phyloP scores from a whole-genome alignment of 768 basidiomycete genomes.

The Calocybe indica region DNA sequence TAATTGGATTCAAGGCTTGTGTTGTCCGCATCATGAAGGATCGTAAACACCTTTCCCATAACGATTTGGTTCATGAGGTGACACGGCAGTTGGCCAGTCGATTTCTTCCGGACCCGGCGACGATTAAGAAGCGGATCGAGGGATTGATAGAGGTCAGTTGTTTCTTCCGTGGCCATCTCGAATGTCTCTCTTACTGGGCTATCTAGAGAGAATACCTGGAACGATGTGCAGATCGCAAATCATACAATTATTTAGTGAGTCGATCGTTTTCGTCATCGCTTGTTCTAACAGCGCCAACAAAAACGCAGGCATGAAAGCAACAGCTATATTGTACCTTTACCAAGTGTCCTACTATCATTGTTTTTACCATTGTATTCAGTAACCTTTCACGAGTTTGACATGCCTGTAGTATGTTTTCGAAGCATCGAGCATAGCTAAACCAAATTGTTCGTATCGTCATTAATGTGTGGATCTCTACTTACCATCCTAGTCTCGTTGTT shows the following conservation, averaged over 20 bases:
- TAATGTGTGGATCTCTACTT: too few species aligned
- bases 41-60: conserved; percentile 83
- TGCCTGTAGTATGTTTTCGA: too few species aligned
- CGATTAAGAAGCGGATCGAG: conserved; percentile 93
- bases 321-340: too few species aligned
- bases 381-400: too few species aligned
- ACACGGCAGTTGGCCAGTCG: conserved; percentile 78
- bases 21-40: conserved; percentile 98
- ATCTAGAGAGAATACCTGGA: conserved; percentile 89
- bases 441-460: too few species aligned
- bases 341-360: too few species aligned
- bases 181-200: background rate
- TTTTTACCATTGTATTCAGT: too few species aligned
- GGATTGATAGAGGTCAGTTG: conserved; percentile 79
- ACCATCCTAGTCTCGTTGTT: too few species aligned
- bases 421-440: too few species aligned
- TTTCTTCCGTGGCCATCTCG: background rate
- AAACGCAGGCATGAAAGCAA: too few species aligned
- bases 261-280: background rate
- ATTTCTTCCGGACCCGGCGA: conserved; percentile 80
- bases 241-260: conserved; percentile 73
- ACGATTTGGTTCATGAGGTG: conserved; percentile 86
- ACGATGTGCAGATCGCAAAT: conserved; percentile 80
- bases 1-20: conserved; percentile 68
- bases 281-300: too few species aligned